Evolutionary conservation across 768 basidiomycete genomes (phyloP).

Genomic region (Dacryopinax spathularia): DNA sequence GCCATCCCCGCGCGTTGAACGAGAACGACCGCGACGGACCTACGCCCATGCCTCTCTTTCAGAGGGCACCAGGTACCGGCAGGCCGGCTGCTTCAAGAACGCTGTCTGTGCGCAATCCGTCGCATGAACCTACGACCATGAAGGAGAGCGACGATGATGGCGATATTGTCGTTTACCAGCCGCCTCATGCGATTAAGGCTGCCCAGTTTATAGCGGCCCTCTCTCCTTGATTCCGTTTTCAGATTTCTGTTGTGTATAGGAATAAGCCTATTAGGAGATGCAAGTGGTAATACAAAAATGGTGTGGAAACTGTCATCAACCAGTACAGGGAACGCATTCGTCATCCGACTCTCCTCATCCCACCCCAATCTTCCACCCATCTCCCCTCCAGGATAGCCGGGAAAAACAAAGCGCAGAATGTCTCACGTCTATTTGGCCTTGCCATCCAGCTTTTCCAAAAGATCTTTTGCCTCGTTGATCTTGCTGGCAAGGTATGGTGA

Average conservation of each 20-base stretch:
- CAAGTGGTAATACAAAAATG: constrained; percentile 1
- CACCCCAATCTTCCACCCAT: background rate
- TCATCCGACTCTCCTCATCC: background rate
- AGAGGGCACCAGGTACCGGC: no score
- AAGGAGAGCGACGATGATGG: background rate
- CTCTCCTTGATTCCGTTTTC: no score
- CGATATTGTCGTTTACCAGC: background rate
- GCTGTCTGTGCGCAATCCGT: no score
- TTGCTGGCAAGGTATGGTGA: constrained; percentile 97
- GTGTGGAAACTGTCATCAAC: background rate
- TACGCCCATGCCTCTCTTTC: no score
- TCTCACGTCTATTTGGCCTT: constrained; percentile 9
- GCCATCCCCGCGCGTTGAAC: no score
- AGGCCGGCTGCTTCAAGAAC: no score
- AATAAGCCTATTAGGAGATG: background rate
- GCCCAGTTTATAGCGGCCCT: no score
- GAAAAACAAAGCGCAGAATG: no score
- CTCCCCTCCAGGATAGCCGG: no score
- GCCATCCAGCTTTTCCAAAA: constrained; percentile 62
- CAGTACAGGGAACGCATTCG: no score
- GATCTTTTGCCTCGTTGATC: constrained; percentile 95
- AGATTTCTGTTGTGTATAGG: background rate
- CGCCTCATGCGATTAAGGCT: background rate
- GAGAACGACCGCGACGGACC: no score
- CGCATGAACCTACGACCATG: no score